phyloP scores from a whole-genome alignment of 192 early-diverging fungal genomes.

The Backusella macrospora region DNA sequence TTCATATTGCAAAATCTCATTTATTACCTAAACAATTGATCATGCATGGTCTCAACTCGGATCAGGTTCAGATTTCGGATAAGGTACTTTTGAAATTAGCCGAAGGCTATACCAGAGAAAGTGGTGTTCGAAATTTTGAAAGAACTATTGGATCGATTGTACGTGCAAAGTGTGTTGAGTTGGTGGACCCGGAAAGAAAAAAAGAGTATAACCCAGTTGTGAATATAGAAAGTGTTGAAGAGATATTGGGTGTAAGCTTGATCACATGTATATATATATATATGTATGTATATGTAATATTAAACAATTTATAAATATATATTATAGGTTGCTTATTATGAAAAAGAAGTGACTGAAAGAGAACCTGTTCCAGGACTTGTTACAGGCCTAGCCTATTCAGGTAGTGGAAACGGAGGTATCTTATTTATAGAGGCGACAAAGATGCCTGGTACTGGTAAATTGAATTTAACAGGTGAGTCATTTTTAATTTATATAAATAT shows the following conservation, averaged over 20 bases:
- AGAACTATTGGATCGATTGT: slow-evolving; percentile 72
- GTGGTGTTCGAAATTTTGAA: slow-evolving; percentile 78
- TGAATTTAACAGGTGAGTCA: slow-evolving; percentile 59
- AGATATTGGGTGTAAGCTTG: slow-evolving; percentile 64
- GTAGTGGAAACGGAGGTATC: slow-evolving; percentile 69
- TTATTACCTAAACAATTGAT: slow-evolving; percentile 78
- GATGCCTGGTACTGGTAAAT: slow-evolving; percentile 72
- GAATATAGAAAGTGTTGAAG: slow-evolving; percentile 50
- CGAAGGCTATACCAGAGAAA: slow-evolving; percentile 77
- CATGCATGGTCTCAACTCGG: slow-evolving; percentile 59
- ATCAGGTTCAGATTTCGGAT: slow-evolving; percentile 53
- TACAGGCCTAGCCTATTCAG: slow-evolving; percentile 81
- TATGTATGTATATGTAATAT: not conserved
- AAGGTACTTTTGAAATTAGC: slow-evolving; percentile 62
- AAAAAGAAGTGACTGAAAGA: slow-evolving; percentile 71
- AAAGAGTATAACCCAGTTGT: slow-evolving; percentile 50
- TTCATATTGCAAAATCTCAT: slow-evolving; percentile 73
- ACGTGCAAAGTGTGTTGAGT: slow-evolving; percentile 62
- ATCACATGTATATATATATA: not conserved
- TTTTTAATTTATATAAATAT: not conserved
- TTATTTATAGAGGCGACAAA: slow-evolving; percentile 81
- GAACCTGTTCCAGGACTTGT: slow-evolving; percentile 70
- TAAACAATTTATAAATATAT: not conserved
- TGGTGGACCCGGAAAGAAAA: slow-evolving; percentile 44
- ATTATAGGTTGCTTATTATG: slow-evolving; percentile 55